Evolutionary conservation across 2,329 filamentous ascomycete species (phyloP).

Genomic region (Stromatinia cepivora): DNA sequence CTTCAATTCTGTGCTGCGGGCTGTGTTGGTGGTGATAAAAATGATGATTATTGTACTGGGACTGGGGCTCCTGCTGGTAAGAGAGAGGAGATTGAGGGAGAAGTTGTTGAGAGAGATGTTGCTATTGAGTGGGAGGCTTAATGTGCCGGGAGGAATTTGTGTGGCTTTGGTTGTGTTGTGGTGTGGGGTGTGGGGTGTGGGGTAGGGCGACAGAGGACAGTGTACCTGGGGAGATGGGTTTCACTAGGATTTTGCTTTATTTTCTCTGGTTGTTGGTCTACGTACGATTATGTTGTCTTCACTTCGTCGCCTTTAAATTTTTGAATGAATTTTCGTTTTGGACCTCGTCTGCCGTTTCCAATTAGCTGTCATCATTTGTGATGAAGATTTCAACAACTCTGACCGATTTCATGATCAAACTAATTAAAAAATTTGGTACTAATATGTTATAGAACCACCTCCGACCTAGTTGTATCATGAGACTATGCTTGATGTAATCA

Average conservation of each 20-base stretch:
- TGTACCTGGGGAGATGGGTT: not conserved
- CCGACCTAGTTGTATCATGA: no score
- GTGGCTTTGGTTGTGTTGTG: no score
- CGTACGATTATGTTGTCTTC: not conserved
- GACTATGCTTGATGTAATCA: no score
- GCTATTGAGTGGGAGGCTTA: not conserved
- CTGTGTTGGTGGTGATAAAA: not conserved
- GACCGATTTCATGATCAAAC: not conserved
- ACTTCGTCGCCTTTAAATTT: not conserved
- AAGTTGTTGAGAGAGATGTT: not conserved
- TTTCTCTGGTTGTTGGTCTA: not conserved
- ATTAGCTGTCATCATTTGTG: not conserved
- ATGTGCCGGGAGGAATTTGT: no score
- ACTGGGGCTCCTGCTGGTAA: not conserved
- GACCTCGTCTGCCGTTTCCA: no score
- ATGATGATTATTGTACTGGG: slow-evolving; percentile 9
- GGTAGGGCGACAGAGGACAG: no score
- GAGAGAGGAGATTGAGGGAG: not conserved
- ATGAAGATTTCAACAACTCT: not conserved
- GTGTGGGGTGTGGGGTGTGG: no score
- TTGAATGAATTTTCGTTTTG: not conserved
- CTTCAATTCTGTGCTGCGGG: slow-evolving; percentile 6
- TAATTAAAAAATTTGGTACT: no score
- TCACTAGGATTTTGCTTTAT: not conserved
- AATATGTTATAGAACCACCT: no score